Base-by-base conservation (phyloP, 1,139 yeast genomes). In the Petasospora fabianii region DNA sequence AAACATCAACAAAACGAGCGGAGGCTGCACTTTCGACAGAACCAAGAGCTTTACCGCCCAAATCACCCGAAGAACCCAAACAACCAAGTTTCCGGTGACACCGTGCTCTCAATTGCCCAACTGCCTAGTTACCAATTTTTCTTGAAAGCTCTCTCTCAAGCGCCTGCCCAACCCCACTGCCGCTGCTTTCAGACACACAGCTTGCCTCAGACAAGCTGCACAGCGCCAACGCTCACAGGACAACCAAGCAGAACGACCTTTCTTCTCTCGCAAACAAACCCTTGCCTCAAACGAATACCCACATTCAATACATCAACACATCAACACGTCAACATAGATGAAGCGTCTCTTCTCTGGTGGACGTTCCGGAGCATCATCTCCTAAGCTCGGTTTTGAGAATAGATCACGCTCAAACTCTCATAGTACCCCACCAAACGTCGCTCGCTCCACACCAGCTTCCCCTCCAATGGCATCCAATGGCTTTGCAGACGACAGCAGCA, bases 281-380 rank as follows among this genome's bases (percentile, higher is more conserved):
- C n/a, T n/a, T n/a, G n/a, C n/a, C n/a, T n/a, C n/a, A n/a, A n/a
- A n/a, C n/a, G n/a, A n/a, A n/a, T n/a, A n/a, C n/a, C n/a, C n/a
- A n/a, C n/a, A n/a, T n/a, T n/a, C n/a, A n/a, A n/a, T n/a, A n/a
- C n/a, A n/a, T n/a, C n/a, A n/a, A n/a, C 22, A 20, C 22, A 20
- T 8, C 10, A 18, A 13, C 32, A 17, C 13, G n/a, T n/a, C n/a
- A n/a, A n/a, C n/a, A n/a, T 13, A 8, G 9, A 48, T 48, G 51
- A 48, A 48, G 33, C 43, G 51, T 27, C 37, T 48, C 30, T 48
- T 48, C 24, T 46, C 51, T 2, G 48, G 48, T 10, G 42, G 38
- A 3, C 42, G 43, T 15, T 41, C 45, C 11, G 47, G 43, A 1
- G 34, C 42, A 3, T 41, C 47, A 6, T 41, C 47, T 8, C 51